phyloP scores from a whole-genome alignment of 148 eudicot species.

The Talinum fruticosum region DNA sequence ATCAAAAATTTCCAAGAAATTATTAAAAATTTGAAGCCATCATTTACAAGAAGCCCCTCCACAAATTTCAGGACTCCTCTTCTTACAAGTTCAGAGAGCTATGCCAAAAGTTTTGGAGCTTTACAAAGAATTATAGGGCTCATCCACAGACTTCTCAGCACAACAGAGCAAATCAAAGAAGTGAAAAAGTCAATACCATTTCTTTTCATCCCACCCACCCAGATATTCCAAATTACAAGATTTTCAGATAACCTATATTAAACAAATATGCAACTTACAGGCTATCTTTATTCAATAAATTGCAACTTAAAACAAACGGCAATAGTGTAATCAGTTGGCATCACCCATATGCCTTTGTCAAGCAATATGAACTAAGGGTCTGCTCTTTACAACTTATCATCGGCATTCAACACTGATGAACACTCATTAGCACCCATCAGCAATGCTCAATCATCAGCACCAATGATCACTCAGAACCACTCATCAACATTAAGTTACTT shows the following conservation, averaged over 20 bases:
- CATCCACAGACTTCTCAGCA: not conserved
- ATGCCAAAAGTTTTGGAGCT: not conserved
- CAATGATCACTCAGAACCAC: no score
- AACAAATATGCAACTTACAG: not conserved
- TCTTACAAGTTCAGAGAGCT: not conserved
- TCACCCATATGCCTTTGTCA: not conserved
- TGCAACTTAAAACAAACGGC: not conserved
- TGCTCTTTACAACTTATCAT: no score
- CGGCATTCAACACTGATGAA: no score
- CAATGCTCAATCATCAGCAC: no score
- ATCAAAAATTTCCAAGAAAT: not conserved
- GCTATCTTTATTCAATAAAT: not conserved
- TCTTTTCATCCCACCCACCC: not conserved
- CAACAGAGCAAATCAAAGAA: not conserved
- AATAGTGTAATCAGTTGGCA: no score
- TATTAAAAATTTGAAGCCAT: not conserved
- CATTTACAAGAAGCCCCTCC: not conserved
- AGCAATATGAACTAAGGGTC: no score
- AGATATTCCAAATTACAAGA: not conserved
- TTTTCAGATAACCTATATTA: not conserved
- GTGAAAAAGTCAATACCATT: not conserved
- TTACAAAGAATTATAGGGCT: not conserved
- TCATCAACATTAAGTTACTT: no score
- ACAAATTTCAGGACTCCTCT: not conserved
- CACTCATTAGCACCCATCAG: no score